Conservation (phyloP, 2,329 filamentous ascomycete genomes). For the Arthroderma sp. region DNA sequence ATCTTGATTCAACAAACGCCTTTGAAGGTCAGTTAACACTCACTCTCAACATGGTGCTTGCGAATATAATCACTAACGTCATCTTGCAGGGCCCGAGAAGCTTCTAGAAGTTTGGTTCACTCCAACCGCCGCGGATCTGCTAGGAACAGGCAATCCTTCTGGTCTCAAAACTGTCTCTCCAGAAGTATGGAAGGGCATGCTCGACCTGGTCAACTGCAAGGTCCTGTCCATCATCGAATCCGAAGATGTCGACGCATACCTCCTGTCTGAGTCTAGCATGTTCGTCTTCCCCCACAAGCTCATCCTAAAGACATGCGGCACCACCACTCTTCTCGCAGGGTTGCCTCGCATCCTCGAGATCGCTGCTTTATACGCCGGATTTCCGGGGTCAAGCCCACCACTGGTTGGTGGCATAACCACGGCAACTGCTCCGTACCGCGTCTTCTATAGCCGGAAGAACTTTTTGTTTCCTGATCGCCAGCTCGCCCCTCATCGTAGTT, state of each 20-base stretch:
- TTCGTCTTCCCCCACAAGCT: conserved; percentile 99
- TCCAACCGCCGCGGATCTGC: conserved; percentile 59
- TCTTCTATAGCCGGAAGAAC: conserved; percentile 99
- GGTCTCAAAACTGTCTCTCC: conserved; percentile 76
- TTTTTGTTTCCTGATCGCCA: conserved; percentile 93
- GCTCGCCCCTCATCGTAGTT: conserved; percentile 87
- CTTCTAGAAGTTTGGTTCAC: conserved; percentile 97
- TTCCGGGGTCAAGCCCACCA: conserved; percentile 62
- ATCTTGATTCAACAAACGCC: conserved; percentile 87
- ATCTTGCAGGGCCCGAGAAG: conserved; percentile 68
- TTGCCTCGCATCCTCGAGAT: conserved; percentile 86
- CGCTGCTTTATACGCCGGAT: conserved; percentile 76
- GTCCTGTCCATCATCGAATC: conserved; percentile 88
- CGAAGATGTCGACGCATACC: conserved; percentile 87
- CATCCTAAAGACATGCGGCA: conserved; percentile 96
- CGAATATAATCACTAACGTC: conserved; percentile 12
- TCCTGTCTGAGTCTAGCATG: conserved; percentile 98
- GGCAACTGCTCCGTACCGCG: conserved; percentile 78
- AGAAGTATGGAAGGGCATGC: conserved; percentile 88
- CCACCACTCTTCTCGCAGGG: conserved; percentile 81
- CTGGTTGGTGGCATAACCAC: conserved; percentile 54
- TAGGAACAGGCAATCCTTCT: conserved; percentile 53
- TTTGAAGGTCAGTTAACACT: conserved; percentile 59
- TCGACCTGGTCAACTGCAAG: conserved; percentile 97
- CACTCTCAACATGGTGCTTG: background rate